Evolutionary conservation across 1,284 basidiomycete genomes (phyloP).

Genomic region (Cryptococcus sp.): DNA sequence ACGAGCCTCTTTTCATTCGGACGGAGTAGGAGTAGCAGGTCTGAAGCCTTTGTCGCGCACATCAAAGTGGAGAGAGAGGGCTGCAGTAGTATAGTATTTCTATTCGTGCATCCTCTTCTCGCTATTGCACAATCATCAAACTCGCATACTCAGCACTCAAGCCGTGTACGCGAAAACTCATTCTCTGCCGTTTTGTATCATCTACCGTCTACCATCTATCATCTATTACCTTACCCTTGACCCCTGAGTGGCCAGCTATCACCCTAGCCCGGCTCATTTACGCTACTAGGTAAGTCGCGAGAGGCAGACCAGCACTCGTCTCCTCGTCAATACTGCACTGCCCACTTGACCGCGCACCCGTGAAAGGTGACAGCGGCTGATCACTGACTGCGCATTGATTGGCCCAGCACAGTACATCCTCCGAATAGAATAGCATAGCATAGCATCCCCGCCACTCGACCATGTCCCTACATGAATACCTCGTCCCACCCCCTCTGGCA

Average conservation of each 20-base stretch:
- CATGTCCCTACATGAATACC: constrained; percentile 41
- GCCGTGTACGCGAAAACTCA: too few species aligned
- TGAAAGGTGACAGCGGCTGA: background rate
- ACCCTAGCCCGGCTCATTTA: background rate
- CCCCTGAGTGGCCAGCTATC: background rate
- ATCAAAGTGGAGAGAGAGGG: too few species aligned
- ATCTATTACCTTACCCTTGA: background rate
- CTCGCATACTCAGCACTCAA: too few species aligned
- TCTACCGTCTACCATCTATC: background rate
- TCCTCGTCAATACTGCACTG: background rate
- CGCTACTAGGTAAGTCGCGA: background rate
- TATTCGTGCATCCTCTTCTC: too few species aligned
- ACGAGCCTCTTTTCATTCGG: too few species aligned
- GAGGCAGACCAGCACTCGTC: background rate
- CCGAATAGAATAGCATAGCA: too few species aligned
- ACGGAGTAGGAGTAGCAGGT: too few species aligned
- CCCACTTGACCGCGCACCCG: background rate
- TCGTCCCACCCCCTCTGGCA: constrained; percentile 37
- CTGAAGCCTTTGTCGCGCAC: too few species aligned
- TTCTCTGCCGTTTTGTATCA: background rate
- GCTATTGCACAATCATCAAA: too few species aligned
- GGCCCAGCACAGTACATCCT: too few species aligned
- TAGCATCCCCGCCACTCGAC: background rate
- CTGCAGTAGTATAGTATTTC: too few species aligned
- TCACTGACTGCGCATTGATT: background rate